phyloP scores from a whole-genome alignment of 441 rosid genomes.

The Adansonia grandidieri region DNA sequence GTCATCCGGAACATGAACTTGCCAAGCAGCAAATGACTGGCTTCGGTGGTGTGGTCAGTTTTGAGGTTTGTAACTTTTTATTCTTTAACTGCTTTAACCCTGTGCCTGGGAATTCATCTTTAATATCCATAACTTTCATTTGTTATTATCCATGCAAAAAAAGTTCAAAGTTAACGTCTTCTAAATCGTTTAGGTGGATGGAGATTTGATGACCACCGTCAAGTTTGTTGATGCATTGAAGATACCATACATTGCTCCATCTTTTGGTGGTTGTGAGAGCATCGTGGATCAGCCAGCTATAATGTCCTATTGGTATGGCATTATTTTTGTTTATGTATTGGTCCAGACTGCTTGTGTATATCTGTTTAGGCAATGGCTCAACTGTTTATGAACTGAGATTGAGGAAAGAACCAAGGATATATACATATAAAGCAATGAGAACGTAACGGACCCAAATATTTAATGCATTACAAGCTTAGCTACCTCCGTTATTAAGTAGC shows the following conservation, averaged over 20 bases:
- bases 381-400: too few relatives aligned
- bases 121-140: background rate
- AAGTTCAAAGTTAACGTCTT: constrained; percentile 21
- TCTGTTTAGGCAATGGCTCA: background rate
- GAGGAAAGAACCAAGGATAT: too few relatives aligned
- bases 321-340: background rate
- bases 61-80: constrained; percentile 61
- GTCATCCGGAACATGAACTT: constrained; percentile 90
- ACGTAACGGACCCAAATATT: background rate
- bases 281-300: constrained; percentile 97
- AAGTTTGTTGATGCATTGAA: constrained; percentile 84
- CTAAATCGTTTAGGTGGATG: constrained; percentile 59
- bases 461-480: background rate
- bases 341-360: background rate
- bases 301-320: constrained; percentile 87
- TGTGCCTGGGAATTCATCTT: constrained; percentile 9
- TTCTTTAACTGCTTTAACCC: background rate
- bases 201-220: constrained; percentile 67
- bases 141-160: constrained; percentile 1
- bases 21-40: constrained; percentile 97
- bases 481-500: background rate
- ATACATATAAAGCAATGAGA: too few relatives aligned
- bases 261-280: constrained; percentile 97
- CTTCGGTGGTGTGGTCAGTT: constrained; percentile 97
- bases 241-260: constrained; percentile 97